Conservation (phyloP, 805 yeast genomes). For the Kodamaea neixiangensis region DNA sequence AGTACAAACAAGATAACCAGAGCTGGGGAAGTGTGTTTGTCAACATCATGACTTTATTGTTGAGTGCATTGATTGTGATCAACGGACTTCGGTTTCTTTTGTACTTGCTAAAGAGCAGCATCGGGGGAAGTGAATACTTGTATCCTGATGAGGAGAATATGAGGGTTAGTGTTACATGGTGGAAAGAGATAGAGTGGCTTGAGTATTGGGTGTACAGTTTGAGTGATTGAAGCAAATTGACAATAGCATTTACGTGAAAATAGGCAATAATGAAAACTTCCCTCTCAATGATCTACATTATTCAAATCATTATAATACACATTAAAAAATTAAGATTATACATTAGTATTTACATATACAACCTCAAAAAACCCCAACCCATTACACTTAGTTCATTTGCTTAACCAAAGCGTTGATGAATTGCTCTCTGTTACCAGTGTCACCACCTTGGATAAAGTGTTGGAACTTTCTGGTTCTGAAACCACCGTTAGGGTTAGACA, state of each 20-base stretch:
- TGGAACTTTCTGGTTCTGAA: constrained; percentile 98
- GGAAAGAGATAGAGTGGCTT: constrained; percentile 34
- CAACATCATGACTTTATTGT: constrained; percentile 23
- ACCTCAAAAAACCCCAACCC: constrained; percentile 7
- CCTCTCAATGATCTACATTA: no score
- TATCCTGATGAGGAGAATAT: not conserved
- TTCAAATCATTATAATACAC: constrained; percentile 7
- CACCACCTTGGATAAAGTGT: constrained; percentile 97
- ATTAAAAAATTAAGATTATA: constrained; percentile 9
- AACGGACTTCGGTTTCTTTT: constrained; percentile 19
- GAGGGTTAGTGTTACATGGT: constrained; percentile 20
- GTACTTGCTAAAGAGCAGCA: constrained; percentile 12
- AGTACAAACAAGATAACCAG: constrained; percentile 25
- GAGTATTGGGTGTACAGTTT: constrained; percentile 28
- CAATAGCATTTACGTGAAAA: no score
- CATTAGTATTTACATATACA: constrained; percentile 10
- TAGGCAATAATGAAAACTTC: no score
- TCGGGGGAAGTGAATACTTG: constrained; percentile 4
- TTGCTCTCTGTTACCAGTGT: constrained; percentile 97
- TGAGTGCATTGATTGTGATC: constrained; percentile 22
- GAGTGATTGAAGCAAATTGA: no score
- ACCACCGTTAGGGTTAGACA: constrained; percentile 96
- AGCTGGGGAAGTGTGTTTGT: constrained; percentile 21
- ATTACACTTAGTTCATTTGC: constrained; percentile 73
- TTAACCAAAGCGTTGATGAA: constrained; percentile 92